A percentile compares a stretch with the other conserved stretches of the same genome.
Conservation (phyloP, 805 yeast genomes). For the Deakozyma indianensis region DNA sequence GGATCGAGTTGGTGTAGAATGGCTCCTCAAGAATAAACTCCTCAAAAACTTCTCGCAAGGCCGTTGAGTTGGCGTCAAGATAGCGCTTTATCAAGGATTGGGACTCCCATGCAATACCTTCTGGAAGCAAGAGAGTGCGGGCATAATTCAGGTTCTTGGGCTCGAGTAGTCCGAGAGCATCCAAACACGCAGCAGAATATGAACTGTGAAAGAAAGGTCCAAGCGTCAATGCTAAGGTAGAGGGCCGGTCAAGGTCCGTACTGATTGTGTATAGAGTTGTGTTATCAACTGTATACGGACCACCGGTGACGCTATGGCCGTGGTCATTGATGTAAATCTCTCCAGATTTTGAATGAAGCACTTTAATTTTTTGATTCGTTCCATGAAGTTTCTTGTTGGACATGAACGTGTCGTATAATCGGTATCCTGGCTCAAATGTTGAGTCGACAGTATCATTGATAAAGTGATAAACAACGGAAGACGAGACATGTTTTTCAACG, state of each 20-base stretch:
- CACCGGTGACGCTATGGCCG: neutral
- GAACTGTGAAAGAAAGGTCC: constrained; percentile 54
- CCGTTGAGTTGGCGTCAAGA: constrained; percentile 35
- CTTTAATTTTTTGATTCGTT: constrained; percentile 47
- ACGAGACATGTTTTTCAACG: constrained; percentile 18
- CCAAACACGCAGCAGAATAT: constrained; percentile 43
- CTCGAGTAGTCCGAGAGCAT: constrained; percentile 35
- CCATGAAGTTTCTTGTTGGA: constrained; percentile 35
- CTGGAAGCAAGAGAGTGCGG: constrained; percentile 67
- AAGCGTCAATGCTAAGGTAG: constrained; percentile 46
- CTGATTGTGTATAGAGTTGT: constrained; percentile 53
- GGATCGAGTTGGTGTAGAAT: constrained; percentile 48
- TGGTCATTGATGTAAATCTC: constrained; percentile 40
- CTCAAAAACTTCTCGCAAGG: constrained; percentile 38
- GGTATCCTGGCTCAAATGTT: constrained; percentile 15
- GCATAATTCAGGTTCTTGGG: constrained; percentile 43
- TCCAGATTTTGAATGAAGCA: constrained; percentile 22
- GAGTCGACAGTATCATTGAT: constrained; percentile 22
- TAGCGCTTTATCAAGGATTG: constrained; percentile 47
- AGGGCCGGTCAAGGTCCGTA: constrained; percentile 49
- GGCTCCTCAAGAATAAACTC: constrained; percentile 48
- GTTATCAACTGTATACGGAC: constrained; percentile 37
- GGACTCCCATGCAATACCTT: constrained; percentile 56
- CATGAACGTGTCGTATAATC: constrained; percentile 22
- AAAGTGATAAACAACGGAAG: constrained; percentile 50